phyloP scores from a whole-genome alignment of 768 basidiomycete species.

The Pleurotus platypus region DNA sequence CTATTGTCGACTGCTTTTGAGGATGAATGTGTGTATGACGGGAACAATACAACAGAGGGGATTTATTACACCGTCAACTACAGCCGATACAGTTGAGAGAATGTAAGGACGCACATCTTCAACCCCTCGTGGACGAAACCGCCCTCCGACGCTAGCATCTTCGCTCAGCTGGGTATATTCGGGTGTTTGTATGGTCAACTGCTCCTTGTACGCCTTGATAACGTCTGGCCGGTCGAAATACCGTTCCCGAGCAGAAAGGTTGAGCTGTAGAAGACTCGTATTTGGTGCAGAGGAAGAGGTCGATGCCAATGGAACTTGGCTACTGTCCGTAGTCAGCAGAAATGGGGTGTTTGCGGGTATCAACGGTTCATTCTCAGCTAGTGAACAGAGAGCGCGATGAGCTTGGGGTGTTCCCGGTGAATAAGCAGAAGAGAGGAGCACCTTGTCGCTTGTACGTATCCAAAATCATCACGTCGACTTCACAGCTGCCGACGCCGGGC shows the following conservation, averaged over 20 bases:
- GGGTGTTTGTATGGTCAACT: constrained; percentile 75
- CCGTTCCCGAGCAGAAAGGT: constrained; percentile 58
- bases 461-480: constrained; percentile 79
- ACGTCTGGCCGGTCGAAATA: constrained; percentile 81
- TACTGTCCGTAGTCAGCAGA: constrained; percentile 70
- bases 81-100: background rate
- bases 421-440: constrained; percentile 32
- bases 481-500: constrained; percentile 74
- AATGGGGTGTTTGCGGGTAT: constrained; percentile 66
- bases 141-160: constrained; percentile 55
- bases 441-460: constrained; percentile 77
- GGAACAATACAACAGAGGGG: background rate
- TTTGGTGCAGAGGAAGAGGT: constrained; percentile 17
- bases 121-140: constrained; percentile 64
- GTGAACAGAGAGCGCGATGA: constrained; percentile 9
- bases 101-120: constrained; percentile 61
- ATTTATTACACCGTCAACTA: background rate
- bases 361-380: constrained; percentile 71
- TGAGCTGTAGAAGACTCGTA: constrained; percentile 37
- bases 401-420: background rate
- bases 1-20: constrained; percentile 42
- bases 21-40: constrained; percentile 7
- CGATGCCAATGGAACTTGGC: constrained; percentile 42
- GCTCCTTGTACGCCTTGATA: constrained; percentile 63
- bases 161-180: constrained; percentile 50